Evolutionary conservation across 139 green algal genomes (phyloP).

Genomic region (Choricystis sp.): DNA sequence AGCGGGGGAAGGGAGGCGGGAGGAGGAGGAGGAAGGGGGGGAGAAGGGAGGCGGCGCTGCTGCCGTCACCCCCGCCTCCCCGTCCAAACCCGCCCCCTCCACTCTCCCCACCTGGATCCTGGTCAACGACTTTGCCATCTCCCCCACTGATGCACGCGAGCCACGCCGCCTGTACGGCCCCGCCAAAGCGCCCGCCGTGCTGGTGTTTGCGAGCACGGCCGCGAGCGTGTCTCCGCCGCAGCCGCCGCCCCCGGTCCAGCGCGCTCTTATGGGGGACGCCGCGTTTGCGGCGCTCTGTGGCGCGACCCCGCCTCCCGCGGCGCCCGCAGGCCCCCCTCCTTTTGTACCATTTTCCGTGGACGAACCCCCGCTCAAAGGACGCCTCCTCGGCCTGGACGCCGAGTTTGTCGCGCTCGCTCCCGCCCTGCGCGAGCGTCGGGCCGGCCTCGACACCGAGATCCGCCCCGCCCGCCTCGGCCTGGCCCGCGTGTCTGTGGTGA

Average conservation of each 20-base stretch:
- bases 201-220: slow-evolving; percentile 40
- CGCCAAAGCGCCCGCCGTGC: slow-evolving; percentile 67
- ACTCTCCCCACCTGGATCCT: slow-evolving; percentile 48
- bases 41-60: background rate
- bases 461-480: slow-evolving; percentile 54
- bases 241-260: slow-evolving; percentile 13
- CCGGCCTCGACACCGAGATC: slow-evolving; percentile 18
- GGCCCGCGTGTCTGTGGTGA: slow-evolving; percentile 67
- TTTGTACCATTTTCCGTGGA: slow-evolving; percentile 44
- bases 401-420: slow-evolving; percentile 76
- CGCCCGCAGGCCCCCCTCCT: slow-evolving; percentile 11
- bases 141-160: slow-evolving; percentile 22
- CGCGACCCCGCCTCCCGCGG: slow-evolving; percentile 11
- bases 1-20: background rate
- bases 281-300: slow-evolving; percentile 42
- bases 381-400: slow-evolving; percentile 75
- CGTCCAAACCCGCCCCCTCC: background rate
- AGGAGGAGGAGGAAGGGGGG: background rate
- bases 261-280: slow-evolving; percentile 29
- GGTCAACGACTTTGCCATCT: slow-evolving; percentile 80
- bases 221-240: too few species aligned
- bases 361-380: slow-evolving; percentile 36
- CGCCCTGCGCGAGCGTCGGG: slow-evolving; percentile 28
- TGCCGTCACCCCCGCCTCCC: slow-evolving; percentile 3
- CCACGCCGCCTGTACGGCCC: slow-evolving; percentile 31